Evolutionary conservation across 1,284 basidiomycete genomes (phyloP).

Genomic region (Dichomitus squalens): DNA sequence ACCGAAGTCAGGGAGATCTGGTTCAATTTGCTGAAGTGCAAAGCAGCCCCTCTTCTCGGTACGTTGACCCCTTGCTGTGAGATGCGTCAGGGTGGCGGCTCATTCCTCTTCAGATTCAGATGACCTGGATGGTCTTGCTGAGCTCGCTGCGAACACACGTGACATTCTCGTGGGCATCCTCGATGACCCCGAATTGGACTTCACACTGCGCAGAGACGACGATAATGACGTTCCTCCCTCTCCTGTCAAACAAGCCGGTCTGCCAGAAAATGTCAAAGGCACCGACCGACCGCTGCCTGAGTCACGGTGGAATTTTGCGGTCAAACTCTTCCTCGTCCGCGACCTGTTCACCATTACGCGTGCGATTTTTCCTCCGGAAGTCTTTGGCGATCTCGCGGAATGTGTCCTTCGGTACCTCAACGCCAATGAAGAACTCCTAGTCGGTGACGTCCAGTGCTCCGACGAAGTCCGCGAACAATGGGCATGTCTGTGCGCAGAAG

Average conservation of each 20-base stretch:
- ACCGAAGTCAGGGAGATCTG: constrained; percentile 43
- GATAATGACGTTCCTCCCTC: constrained; percentile 19
- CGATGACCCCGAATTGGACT: constrained; percentile 52
- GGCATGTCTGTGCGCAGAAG: constrained; percentile 61
- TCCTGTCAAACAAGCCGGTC: constrained; percentile 19
- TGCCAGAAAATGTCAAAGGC: background rate
- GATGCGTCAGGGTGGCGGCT: background rate
- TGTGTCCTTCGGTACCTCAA: constrained; percentile 51
- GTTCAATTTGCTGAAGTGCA: constrained; percentile 42
- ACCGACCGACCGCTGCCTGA: constrained; percentile 15
- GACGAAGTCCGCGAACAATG: constrained; percentile 52
- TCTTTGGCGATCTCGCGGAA: constrained; percentile 45
- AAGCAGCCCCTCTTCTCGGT: constrained; percentile 36
- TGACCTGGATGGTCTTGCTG: constrained; percentile 35
- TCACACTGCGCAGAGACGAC: constrained; percentile 36
- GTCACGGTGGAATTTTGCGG: constrained; percentile 39
- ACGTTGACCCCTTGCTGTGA: background rate
- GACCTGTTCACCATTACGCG: constrained; percentile 56
- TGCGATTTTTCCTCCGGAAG: constrained; percentile 42
- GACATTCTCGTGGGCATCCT: constrained; percentile 52
- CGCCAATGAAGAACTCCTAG: constrained; percentile 48
- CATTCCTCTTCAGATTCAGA: constrained; percentile 32
- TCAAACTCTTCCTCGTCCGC: constrained; percentile 55
- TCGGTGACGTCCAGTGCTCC: constrained; percentile 42
- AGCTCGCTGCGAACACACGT: constrained; percentile 45